Conservation (phyloP, 441 rosid genomes). For the Pelargonium cotyledonis region DNA sequence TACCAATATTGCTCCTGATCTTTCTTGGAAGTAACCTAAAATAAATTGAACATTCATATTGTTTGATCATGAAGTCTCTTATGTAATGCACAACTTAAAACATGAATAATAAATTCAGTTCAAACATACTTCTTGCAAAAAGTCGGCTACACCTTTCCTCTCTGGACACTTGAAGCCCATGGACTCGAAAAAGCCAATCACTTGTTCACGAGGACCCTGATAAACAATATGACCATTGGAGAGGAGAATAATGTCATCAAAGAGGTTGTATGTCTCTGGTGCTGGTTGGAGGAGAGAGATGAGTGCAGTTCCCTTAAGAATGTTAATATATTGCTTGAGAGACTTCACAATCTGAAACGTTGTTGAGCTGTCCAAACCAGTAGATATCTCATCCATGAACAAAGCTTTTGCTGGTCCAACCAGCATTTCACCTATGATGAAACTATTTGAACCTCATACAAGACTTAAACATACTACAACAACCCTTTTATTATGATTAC, state of each 20-base stretch:
- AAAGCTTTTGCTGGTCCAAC: slow-evolving; percentile 73
- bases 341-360: slow-evolving; percentile 77
- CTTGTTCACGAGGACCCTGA: slow-evolving; percentile 74
- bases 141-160: slow-evolving; percentile 83
- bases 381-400: slow-evolving; percentile 93
- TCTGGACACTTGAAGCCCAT: slow-evolving; percentile 85
- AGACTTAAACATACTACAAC: not conserved
- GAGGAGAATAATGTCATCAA: slow-evolving; percentile 80
- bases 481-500: not conserved
- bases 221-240: slow-evolving; percentile 68
- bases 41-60: not conserved
- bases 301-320: slow-evolving; percentile 67
- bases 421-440: slow-evolving; percentile 60
- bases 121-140: slow-evolving; percentile 61
- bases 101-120: not conserved
- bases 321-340: slow-evolving; percentile 56
- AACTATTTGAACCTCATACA: not conserved
- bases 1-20: slow-evolving; percentile 86
- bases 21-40: slow-evolving; percentile 27
- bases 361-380: slow-evolving; percentile 88
- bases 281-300: slow-evolving; percentile 96
- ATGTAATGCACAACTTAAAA: not conserved
- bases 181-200: slow-evolving; percentile 58
- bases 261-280: slow-evolving; percentile 79
- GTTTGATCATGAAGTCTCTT: not conserved